phyloP scores from a whole-genome alignment of 2,329 filamentous ascomycete species.

The Alternaria novae-zelandiae region DNA sequence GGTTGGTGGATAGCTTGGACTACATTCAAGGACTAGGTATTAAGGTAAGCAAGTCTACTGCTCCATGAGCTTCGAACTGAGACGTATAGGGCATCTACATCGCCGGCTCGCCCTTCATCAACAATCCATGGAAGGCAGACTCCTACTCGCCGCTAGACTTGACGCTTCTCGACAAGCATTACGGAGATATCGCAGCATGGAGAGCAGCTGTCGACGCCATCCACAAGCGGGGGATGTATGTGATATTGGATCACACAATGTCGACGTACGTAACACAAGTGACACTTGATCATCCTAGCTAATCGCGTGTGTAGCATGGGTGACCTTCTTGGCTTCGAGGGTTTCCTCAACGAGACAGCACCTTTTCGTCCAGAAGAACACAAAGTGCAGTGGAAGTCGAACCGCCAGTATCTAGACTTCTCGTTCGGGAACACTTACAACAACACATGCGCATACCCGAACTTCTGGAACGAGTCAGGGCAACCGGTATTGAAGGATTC shows the following conservation, averaged over 20 bases:
- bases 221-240: conserved; percentile 69
- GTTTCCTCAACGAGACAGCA: background rate
- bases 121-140: conserved; percentile 68
- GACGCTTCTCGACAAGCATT: conserved; percentile 68
- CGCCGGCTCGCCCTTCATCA: conserved; percentile 69
- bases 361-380: background rate
- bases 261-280: conserved; percentile 52
- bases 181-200: conserved; percentile 65
- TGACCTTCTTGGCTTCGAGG: background rate
- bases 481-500: background rate
- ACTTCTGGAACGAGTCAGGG: background rate
- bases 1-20: background rate
- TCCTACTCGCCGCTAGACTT: conserved; percentile 66
- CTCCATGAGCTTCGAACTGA: conserved; percentile 47
- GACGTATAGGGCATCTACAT: conserved; percentile 68
- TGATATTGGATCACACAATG: conserved; percentile 70
- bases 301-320: background rate
- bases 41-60: background rate
- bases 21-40: background rate
- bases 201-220: conserved; percentile 64
- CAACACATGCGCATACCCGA: background rate
- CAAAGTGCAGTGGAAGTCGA: background rate
- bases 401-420: background rate
- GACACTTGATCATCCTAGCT: background rate
- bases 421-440: background rate